Evolutionary conservation across 1,284 basidiomycete genomes (phyloP), one percentile per base, ranked within the genome.

Genomic region (Naganishia cerealis): DNA sequence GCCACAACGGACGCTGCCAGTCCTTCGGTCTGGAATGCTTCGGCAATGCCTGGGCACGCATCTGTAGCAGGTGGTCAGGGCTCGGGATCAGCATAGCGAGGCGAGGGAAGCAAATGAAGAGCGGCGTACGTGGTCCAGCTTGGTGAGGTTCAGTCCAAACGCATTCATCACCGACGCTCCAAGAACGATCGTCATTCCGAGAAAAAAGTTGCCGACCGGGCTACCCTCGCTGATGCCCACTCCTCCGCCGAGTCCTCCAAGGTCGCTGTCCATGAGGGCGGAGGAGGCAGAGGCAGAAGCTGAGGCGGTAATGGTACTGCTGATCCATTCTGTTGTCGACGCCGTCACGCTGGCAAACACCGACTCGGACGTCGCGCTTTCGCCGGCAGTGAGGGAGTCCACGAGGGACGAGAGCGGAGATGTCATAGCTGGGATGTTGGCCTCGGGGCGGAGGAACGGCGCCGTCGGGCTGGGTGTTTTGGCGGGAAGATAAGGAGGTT

Each of bases 61-160:
- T 69, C 67, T 68, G 39, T n/a, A 16, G 29, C 46, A 33, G 12
- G 18, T 12, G 4, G n/a, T 40, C 59, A 54, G 50, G 18, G 40
- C n/a, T 15, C 13, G 15, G 3, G n/a, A 59, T 13, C 21, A 26
- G 24, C 12, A 46, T 42, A 43, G 12, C 40, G 36, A 10, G 16
- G 58, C 24, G 36, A 26, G 42, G 26, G 50, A 48, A 10, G 63
- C 9, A 24, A 18, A 15, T 18, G 38, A 42, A 10, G 38, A 24
- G 18, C 42, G 6, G 65, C 69, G 29, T 15, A 78, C 72, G 74
- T 82, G 80, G 66, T 80, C 79, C 52, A 81, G 72, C 71, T 82
- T 81, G 40, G 80, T 81, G 15, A 82, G 40, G 69, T 82, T 82
- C 33, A 82, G 72, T 7, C 81, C 81, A 48, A 81, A 72, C 1